phyloP scores from a whole-genome alignment of 257 asterid species.

The Ocimum tenuiflorum region DNA sequence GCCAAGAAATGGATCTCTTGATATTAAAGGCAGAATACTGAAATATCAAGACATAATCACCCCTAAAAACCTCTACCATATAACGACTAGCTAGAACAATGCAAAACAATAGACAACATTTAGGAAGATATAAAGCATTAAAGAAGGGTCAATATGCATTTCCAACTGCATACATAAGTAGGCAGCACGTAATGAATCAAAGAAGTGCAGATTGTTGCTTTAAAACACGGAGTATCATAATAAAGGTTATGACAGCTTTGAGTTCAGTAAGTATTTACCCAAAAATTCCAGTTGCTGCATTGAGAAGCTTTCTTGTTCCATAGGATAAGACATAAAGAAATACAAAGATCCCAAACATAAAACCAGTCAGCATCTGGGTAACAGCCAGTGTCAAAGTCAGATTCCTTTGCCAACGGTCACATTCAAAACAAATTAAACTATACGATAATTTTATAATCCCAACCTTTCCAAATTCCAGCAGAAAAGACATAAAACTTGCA shows the following conservation, averaged over 20 bases:
- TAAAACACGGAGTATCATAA: neutral
- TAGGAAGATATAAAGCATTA: neutral
- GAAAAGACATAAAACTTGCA: slow-evolving; percentile 28
- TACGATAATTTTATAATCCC: neutral
- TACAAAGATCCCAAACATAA: slow-evolving; percentile 45
- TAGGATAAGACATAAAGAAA: slow-evolving; percentile 34
- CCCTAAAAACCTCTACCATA: neutral
- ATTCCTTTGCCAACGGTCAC: neutral
- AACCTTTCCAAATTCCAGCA: slow-evolving; percentile 49
- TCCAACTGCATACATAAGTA: neutral
- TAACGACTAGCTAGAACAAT: neutral
- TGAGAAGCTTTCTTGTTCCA: slow-evolving; percentile 43
- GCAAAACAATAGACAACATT: neutral
- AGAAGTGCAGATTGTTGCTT: neutral
- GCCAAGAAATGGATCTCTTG: no score
- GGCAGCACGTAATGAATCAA: neutral
- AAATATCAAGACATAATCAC: no score
- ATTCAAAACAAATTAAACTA: neutral
- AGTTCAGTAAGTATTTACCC: slow-evolving; percentile 36
- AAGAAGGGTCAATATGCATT: neutral
- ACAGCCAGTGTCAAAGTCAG: slow-evolving; percentile 14
- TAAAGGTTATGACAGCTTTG: neutral
- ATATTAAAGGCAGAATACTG: no score
- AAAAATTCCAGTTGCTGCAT: slow-evolving; percentile 26
- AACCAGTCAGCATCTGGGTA: slow-evolving; percentile 48